These are phyloP conservation scores for Oleoguttula mirabilis DNA, from an alignment of 495 filamentous ascomycete species.

Conservation along the genomic window DNA sequence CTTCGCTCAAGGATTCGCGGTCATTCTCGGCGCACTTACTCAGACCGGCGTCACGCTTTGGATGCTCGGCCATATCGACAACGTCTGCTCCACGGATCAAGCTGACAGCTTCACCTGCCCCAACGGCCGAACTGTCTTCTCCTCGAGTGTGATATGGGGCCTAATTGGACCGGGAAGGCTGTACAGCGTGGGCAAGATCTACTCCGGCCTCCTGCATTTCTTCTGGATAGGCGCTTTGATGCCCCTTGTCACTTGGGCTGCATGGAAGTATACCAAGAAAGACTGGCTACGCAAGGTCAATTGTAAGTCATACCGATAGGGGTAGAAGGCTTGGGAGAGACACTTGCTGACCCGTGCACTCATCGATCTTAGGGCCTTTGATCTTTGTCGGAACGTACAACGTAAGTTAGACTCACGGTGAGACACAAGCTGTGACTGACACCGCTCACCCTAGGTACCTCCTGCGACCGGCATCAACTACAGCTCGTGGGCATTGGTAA, in stretches of 20 bases:
- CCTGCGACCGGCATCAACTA: constrained; percentile 80
- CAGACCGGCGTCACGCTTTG: constrained; percentile 78
- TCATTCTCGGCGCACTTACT: constrained; percentile 62
- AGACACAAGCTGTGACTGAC: neutral
- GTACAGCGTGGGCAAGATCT: constrained; percentile 61
- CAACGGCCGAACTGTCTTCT: constrained; percentile 79
- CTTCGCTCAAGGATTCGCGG: constrained; percentile 67
- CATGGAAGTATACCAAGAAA: constrained; percentile 33
- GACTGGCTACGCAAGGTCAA: constrained; percentile 53
- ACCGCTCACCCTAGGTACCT: constrained; percentile 39
- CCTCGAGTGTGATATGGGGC: constrained; percentile 80
- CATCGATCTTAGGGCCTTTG: no score
- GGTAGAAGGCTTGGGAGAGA: no score
- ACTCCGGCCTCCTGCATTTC: constrained; percentile 60
- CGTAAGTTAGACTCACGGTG: no score
- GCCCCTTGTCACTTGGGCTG: constrained; percentile 35
- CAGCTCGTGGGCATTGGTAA: constrained; percentile 68
- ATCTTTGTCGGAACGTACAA: constrained; percentile 61
- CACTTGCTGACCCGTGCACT: no score
- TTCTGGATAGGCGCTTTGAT: constrained; percentile 61
- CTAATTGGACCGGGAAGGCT: constrained; percentile 68
- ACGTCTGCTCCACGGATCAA: constrained; percentile 63
- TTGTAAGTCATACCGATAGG: no score
- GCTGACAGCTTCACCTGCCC: constrained; percentile 82
- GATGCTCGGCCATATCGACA: constrained; percentile 70